Evolutionary conservation across 768 basidiomycete genomes (phyloP).

Genomic region (Tulasnella sp.): DNA sequence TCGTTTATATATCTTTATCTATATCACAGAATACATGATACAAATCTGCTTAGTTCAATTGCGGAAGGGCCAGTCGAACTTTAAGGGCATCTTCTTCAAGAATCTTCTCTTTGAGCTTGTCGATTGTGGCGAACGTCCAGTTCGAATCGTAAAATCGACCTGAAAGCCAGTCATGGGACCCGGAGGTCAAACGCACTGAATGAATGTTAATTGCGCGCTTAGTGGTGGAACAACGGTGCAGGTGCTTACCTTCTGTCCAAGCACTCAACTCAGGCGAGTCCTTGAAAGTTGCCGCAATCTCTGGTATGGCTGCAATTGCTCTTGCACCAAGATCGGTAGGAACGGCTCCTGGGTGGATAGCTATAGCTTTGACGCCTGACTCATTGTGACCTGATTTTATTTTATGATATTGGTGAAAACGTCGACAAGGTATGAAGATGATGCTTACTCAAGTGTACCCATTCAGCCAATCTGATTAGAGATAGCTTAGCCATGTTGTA

Average conservation of each 20-base stretch:
- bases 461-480: constrained; percentile 9
- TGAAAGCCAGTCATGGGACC: constrained; percentile 13
- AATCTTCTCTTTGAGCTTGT: constrained; percentile 14
- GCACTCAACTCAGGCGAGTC: constrained; percentile 5
- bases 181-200: constrained; percentile 7
- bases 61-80: constrained; percentile 13
- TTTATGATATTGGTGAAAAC: too few relatives aligned
- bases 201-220: background rate
- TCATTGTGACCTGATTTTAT: constrained; percentile 1
- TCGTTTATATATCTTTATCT: too few relatives aligned
- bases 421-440: too few relatives aligned
- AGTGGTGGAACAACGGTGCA: too few relatives aligned
- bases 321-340: constrained; percentile 1
- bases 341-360: constrained; percentile 11
- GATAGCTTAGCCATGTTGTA: constrained; percentile 15
- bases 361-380: constrained; percentile 9
- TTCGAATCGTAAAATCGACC: constrained; percentile 12
- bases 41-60: too few relatives aligned
- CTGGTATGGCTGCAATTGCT: background rate
- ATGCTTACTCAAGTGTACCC: constrained; percentile 12
- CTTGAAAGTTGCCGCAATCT: background rate
- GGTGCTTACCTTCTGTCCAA: constrained; percentile 10
- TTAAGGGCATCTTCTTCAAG: constrained; percentile 15
- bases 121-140: constrained; percentile 12
- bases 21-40: too few relatives aligned